Base-by-base conservation (phyloP, 148 eudicot genomes). In the Heliamphora exappendiculata region DNA sequence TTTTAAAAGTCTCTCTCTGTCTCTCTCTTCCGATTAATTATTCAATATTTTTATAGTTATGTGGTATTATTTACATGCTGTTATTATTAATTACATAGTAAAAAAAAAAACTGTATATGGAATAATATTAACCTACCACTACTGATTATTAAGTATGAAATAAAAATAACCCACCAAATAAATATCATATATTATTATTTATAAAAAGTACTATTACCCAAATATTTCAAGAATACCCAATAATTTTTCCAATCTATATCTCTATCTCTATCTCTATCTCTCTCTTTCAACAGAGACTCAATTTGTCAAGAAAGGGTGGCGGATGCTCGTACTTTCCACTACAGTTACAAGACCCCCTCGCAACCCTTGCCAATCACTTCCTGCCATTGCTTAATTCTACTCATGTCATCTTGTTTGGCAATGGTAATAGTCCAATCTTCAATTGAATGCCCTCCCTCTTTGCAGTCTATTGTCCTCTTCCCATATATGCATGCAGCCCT, bases 361-460 rank as follows among this genome's bases (percentile, higher is more conserved):
- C 51, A 73, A 73, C 81, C 81, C 81, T 79, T 73, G 66, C 77
- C 77, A 79, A 73, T 67, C 65, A 73, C 73, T 28, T 34, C 59
- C n/a, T 39, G 20, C 58, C 70, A 20, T 20, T 31, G 14, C 65
- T 77, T 8, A 34, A 37, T 31, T 58, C 65, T 51, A 20, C 20
- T 12, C 67, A 51, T 57, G 62, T 62, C 67, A 7, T 62, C 55
- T 76, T 34, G 33, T 65, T 19, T 51, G 33, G 71, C 54, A 55
- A 31, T 67, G 59, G 74, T 33, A 74, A 33, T 67, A 79, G 81
- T 79, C 77, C 67, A 55, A 29, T 62, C 34, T 24, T 67, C 73
- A 42, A 45, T 79, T 58, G 69, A 74, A 51, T 37, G 14, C 31
- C 14, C 13, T 29, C 33, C 65, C 22, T 73, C 33, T 62, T 62